phyloP scores from a whole-genome alignment of 208 protist genomes.

The Novymonas esmeraldas region DNA sequence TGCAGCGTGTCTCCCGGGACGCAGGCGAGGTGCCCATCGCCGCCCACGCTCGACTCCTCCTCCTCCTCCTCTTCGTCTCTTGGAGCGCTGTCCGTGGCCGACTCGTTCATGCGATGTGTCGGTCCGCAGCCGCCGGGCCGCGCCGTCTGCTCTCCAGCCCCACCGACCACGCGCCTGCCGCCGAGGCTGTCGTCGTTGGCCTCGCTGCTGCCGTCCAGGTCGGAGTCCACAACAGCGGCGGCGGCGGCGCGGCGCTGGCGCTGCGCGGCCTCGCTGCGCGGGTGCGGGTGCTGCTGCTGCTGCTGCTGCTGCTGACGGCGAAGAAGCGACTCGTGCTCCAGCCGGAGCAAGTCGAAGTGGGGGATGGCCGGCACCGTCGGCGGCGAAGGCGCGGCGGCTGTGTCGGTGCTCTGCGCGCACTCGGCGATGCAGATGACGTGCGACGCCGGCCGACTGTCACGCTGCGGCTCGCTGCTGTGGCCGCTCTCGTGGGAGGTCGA shows the following conservation, averaged over 20 bases:
- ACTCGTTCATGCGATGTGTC: neutral
- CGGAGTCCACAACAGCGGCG: no score
- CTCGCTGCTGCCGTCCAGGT: conserved; percentile 8
- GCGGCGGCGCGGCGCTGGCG: neutral
- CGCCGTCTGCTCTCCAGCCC: conserved; percentile 14
- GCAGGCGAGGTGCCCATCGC: conserved; percentile 58
- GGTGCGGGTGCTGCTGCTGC: conserved; percentile 9
- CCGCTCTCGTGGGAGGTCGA: no score
- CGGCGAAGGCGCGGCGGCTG: neutral
- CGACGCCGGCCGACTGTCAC: no score
- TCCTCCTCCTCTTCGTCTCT: conserved; percentile 20
- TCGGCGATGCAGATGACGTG: no score
- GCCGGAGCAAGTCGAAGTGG: conserved; percentile 12
- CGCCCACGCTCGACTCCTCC: conserved; percentile 49
- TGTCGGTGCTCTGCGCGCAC: no score
- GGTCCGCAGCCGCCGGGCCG: neutral
- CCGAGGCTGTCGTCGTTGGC: conserved; percentile 10
- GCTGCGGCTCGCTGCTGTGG: neutral
- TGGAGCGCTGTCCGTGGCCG: neutral
- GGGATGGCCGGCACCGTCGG: conserved; percentile 17
- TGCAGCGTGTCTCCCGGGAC: conserved; percentile 65
- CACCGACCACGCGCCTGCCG: no score
- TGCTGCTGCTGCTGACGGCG: conserved; percentile 1
- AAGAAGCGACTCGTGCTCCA: conserved; percentile 5
- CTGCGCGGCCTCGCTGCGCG: conserved; percentile 25